Conservation (phyloP, 768 basidiomycete species). For the Myochromella boudieri region DNA sequence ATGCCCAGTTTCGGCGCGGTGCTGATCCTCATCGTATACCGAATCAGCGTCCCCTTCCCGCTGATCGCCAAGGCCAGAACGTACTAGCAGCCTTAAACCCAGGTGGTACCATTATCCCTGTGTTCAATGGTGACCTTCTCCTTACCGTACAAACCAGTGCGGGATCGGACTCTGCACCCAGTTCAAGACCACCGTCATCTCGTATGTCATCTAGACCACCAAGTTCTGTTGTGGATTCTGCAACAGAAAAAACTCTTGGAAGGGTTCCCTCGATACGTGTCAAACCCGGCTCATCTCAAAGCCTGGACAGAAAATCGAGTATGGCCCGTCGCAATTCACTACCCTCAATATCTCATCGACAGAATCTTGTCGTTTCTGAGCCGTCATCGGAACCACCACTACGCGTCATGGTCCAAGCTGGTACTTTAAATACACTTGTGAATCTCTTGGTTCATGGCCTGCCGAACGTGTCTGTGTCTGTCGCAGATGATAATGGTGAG, state of each 20-base stretch:
- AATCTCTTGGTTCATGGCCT: constrained; percentile 77
- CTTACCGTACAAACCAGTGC: constrained; percentile 63
- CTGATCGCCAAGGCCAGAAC: constrained; percentile 30
- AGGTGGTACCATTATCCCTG: constrained; percentile 69
- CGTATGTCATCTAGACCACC: constrained; percentile 69
- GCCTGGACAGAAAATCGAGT: constrained; percentile 76
- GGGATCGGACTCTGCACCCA: constrained; percentile 41
- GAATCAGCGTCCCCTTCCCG: constrained; percentile 30
- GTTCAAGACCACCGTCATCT: constrained; percentile 60
- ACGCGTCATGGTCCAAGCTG: constrained; percentile 76
- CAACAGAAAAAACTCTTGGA: constrained; percentile 43
- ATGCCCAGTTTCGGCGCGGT: constrained; percentile 57
- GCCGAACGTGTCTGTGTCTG: constrained; percentile 73
- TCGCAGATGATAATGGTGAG: constrained; percentile 86
- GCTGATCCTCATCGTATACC: constrained; percentile 46
- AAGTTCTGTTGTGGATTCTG: constrained; percentile 53
- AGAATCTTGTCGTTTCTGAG: constrained; percentile 59
- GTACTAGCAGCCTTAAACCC: constrained; percentile 43
- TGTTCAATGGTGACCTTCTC: constrained; percentile 73
- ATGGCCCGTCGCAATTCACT: constrained; percentile 73
- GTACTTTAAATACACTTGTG: constrained; percentile 73
- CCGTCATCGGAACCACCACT: constrained; percentile 68
- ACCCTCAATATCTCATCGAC: constrained; percentile 68
- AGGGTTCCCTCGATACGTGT: constrained; percentile 79
- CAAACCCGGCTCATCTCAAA: constrained; percentile 65